Conservation (phyloP, 2,329 filamentous ascomycete genomes). For the Nothomitra cinnamomea region DNA sequence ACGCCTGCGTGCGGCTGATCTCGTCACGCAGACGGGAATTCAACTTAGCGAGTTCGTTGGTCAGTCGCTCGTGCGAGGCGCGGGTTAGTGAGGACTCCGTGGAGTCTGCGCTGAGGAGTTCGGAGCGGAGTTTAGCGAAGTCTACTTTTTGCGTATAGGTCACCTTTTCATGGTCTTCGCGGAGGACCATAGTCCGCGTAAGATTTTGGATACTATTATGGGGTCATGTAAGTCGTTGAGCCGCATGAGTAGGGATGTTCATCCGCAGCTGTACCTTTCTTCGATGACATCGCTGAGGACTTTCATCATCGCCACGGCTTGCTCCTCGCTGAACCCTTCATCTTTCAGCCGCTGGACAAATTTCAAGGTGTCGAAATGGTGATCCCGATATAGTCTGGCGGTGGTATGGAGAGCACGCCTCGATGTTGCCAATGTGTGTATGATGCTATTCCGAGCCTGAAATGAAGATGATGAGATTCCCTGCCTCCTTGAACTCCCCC, state of each 20-base stretch:
- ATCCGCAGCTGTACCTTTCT: slow-evolving; percentile 44
- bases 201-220: slow-evolving; percentile 70
- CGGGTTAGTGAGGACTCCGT: slow-evolving; percentile 81
- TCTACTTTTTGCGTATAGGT: slow-evolving; percentile 80
- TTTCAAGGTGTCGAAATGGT: slow-evolving; percentile 96
- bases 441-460: no score
- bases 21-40: slow-evolving; percentile 82
- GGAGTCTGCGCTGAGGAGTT: slow-evolving; percentile 80
- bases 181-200: slow-evolving; percentile 91
- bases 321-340: slow-evolving; percentile 90
- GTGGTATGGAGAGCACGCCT: slow-evolving; percentile 48
- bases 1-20: slow-evolving; percentile 84
- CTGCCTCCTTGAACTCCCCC: no score
- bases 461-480: no score
- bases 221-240: not conserved
- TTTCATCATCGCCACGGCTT: slow-evolving; percentile 96
- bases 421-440: not conserved
- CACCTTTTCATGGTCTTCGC: slow-evolving; percentile 57
- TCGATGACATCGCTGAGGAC: slow-evolving; percentile 93
- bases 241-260: not conserved
- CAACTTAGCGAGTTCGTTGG: slow-evolving; percentile 88
- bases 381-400: slow-evolving; percentile 45
- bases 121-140: slow-evolving; percentile 90
- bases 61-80: slow-evolving; percentile 76
- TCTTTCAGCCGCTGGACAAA: slow-evolving; percentile 80